Evolutionary conservation across 1,284 basidiomycete genomes (phyloP).

Genomic region (Takashimella tepidaria): DNA sequence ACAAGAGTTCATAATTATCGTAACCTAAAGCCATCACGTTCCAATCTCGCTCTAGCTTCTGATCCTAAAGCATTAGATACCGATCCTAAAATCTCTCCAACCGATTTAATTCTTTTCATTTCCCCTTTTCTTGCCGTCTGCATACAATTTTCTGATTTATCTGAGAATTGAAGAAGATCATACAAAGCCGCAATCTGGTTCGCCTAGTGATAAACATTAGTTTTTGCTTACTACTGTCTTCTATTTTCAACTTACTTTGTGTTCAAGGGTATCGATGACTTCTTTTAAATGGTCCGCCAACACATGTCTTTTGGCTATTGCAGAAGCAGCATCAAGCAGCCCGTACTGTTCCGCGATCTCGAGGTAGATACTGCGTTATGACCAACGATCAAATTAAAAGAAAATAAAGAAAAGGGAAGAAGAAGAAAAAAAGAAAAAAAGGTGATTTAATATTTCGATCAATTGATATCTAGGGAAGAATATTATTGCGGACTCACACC

Average conservation of each 20-base stretch:
- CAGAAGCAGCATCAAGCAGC: conserved; percentile 71
- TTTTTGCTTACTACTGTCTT: background rate
- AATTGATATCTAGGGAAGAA: no score
- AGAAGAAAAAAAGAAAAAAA: no score
- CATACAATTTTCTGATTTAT: conserved; percentile 41
- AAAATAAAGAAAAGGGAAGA: no score
- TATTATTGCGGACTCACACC: conserved; percentile 59
- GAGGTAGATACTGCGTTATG: conserved; percentile 72
- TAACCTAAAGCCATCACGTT: conserved; percentile 22
- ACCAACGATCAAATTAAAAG: background rate
- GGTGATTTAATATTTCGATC: no score
- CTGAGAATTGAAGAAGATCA: conserved; percentile 67
- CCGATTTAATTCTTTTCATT: conserved; percentile 18
- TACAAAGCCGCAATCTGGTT: conserved; percentile 83
- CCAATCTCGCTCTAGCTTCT: conserved; percentile 31
- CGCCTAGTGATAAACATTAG: conserved; percentile 55
- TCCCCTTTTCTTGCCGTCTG: conserved; percentile 1
- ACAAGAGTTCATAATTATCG: no score
- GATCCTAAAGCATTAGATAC: conserved; percentile 35
- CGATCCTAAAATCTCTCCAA: conserved; percentile 33
- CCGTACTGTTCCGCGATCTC: conserved; percentile 87
- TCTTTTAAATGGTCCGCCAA: conserved; percentile 79
- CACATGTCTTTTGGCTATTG: conserved; percentile 69
- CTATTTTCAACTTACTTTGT: conserved; percentile 57
- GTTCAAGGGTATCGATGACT: conserved; percentile 81